Evolutionary conservation across 2,329 filamentous ascomycete genomes (phyloP).

Genomic region (Ceratocystis colombiana): DNA sequence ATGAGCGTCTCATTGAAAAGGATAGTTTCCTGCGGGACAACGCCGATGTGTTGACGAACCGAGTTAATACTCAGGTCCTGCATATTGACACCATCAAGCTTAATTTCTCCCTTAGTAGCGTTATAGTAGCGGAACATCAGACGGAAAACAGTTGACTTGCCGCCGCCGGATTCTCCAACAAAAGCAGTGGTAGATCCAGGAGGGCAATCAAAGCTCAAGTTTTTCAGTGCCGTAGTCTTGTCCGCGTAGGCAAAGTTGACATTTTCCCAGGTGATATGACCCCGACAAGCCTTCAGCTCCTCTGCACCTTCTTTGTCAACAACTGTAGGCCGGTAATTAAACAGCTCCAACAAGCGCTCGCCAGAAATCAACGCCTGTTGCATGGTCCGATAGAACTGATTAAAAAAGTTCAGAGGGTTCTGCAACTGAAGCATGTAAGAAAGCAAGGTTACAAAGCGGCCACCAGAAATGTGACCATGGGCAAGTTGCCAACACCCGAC

Average conservation of each 20-base stretch:
- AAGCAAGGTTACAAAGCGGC: slow-evolving; percentile 62
- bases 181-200: slow-evolving; percentile 92
- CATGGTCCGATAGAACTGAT: slow-evolving; percentile 90
- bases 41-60: slow-evolving; percentile 80
- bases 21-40: slow-evolving; percentile 93
- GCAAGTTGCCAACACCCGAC: slow-evolving; percentile 70
- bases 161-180: slow-evolving; percentile 91
- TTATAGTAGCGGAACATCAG: slow-evolving; percentile 97
- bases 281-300: slow-evolving; percentile 57
- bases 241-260: slow-evolving; percentile 86
- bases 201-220: slow-evolving; percentile 72
- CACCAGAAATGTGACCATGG: slow-evolving; percentile 52
- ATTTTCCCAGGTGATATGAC: slow-evolving; percentile 76
- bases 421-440: slow-evolving; percentile 74
- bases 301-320: slow-evolving; percentile 60
- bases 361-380: slow-evolving; percentile 97
- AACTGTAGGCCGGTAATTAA: slow-evolving; percentile 91
- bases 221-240: slow-evolving; percentile 72
- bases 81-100: slow-evolving; percentile 75
- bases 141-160: slow-evolving; percentile 93
- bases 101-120: slow-evolving; percentile 64
- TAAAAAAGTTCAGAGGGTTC: slow-evolving; percentile 75
- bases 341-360: slow-evolving; percentile 86
- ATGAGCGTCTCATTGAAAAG: slow-evolving; percentile 90
- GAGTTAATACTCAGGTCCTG: slow-evolving; percentile 85